Percentiles rank a stretch among this genome's conserved stretches.
Conservation (phyloP, 805 yeast genomes). For the Yamadazyma nakazawae region DNA sequence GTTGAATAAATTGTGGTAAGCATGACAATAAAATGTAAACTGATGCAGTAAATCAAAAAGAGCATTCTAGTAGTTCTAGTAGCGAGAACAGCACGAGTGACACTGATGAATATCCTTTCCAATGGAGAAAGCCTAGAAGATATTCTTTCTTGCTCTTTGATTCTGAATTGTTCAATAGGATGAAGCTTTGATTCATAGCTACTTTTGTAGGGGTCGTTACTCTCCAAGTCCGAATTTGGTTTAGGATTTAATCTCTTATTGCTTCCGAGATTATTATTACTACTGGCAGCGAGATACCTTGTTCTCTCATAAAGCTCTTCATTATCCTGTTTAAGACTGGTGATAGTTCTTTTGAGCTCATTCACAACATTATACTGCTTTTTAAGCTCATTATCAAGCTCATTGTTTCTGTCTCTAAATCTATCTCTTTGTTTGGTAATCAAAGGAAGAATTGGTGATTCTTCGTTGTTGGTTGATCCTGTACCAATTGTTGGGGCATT, state of each 20-base stretch:
- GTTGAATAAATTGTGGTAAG: slow-evolving; percentile 55
- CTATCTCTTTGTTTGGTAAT: slow-evolving; percentile 94
- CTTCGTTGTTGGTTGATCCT: slow-evolving; percentile 22
- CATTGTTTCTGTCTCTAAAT: slow-evolving; percentile 77
- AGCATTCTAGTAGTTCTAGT: slow-evolving; percentile 69
- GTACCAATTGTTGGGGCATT: slow-evolving; percentile 2
- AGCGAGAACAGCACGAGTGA: slow-evolving; percentile 72
- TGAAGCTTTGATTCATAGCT: slow-evolving; percentile 75
- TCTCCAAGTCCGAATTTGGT: slow-evolving; percentile 49
- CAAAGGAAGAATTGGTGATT: slow-evolving; percentile 67
- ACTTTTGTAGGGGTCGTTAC: slow-evolving; percentile 52
- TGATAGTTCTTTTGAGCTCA: slow-evolving; percentile 64
- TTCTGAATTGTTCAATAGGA: slow-evolving; percentile 79
- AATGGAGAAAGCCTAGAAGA: slow-evolving; percentile 68
- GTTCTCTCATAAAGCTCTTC: slow-evolving; percentile 76
- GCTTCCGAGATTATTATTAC: slow-evolving; percentile 28
- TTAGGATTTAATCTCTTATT: slow-evolving; percentile 23
- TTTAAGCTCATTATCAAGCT: slow-evolving; percentile 78
- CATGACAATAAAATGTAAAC: slow-evolving; percentile 73
- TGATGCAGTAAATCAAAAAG: slow-evolving; percentile 69
- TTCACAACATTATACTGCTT: slow-evolving; percentile 50
- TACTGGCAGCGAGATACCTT: slow-evolving; percentile 53
- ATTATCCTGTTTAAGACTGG: slow-evolving; percentile 67
- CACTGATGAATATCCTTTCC: slow-evolving; percentile 71
- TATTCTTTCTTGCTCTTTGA: slow-evolving; percentile 72